These are phyloP conservation scores for Syzygium jambos DNA, from an alignment of 345 rosid species.

Conservation along the genomic window DNA sequence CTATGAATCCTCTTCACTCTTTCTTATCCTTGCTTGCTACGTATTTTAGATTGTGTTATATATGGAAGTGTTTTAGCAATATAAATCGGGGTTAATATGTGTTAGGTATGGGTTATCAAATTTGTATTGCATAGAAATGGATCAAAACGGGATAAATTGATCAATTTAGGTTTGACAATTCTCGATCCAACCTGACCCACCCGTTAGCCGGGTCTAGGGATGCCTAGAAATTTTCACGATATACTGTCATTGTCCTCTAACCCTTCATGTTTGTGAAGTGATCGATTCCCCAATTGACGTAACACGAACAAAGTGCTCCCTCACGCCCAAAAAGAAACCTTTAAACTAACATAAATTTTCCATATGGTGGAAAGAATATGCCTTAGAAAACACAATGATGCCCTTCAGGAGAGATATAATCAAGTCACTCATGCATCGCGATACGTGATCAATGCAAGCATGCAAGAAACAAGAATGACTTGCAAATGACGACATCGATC, in stretches of 20 bases:
- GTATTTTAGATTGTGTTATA: no score
- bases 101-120: no score
- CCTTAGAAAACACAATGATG: not conserved
- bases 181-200: no score
- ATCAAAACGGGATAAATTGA: no score
- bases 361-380: not conserved
- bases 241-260: not conserved
- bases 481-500: not conserved
- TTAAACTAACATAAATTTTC: not conserved
- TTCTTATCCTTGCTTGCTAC: no score
- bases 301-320: not conserved
- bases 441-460: not conserved
- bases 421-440: not conserved
- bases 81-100: no score
- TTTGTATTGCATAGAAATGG: no score
- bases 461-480: not conserved
- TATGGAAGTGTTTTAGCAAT: no score
- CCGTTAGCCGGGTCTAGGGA: no score
- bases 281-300: not conserved
- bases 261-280: not conserved
- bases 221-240: not conserved
- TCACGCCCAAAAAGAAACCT: not conserved
- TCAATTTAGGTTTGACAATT: no score
- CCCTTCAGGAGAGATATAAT: not conserved
- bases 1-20: no score